These are phyloP conservation scores for Asterionellopsis glacialis DNA, from an alignment of 108 stramenopile species.

Conservation along the genomic window DNA sequence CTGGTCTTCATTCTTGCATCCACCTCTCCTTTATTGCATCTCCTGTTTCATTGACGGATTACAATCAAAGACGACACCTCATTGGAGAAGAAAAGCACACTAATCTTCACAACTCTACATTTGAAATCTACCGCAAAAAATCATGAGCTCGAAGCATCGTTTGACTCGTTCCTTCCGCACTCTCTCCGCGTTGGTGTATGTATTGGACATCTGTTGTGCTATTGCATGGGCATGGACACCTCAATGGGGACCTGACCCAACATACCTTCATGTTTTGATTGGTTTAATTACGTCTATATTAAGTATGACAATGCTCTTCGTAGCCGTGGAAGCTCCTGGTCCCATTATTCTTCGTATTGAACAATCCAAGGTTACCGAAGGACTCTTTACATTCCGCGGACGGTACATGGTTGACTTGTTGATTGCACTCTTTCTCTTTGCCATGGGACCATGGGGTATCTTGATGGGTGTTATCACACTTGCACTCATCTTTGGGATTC, in stretches of 20 bases:
- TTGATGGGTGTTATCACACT: constrained; percentile 39
- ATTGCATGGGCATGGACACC: constrained; percentile 27
- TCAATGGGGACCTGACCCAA: constrained; percentile 20
- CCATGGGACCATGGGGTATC: constrained; percentile 55
- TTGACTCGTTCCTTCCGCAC: constrained; percentile 59
- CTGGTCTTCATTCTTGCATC: too few species aligned
- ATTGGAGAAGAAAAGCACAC: too few species aligned
- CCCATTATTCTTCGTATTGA: constrained; percentile 36
- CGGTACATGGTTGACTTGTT: constrained; percentile 58
- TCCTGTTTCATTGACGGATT: too few species aligned
- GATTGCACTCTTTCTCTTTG: constrained; percentile 47
- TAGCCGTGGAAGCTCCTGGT: constrained; percentile 48
- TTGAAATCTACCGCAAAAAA: neutral
- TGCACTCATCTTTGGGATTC: constrained; percentile 62
- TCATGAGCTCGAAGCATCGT: constrained; percentile 65
- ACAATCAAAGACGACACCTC: too few species aligned
- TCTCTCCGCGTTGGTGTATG: constrained; percentile 50
- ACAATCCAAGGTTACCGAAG: constrained; percentile 25
- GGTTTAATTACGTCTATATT: constrained; percentile 28
- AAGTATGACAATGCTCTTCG: constrained; percentile 47
- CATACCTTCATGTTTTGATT: constrained; percentile 44
- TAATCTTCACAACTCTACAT: too few species aligned
- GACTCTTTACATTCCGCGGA: constrained; percentile 60
- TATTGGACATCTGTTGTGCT: constrained; percentile 31
- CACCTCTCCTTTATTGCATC: too few species aligned